These are phyloP conservation scores for Ganoderma boninense DNA, from an alignment of 1,284 basidiomycete species.

Conservation along the genomic window DNA sequence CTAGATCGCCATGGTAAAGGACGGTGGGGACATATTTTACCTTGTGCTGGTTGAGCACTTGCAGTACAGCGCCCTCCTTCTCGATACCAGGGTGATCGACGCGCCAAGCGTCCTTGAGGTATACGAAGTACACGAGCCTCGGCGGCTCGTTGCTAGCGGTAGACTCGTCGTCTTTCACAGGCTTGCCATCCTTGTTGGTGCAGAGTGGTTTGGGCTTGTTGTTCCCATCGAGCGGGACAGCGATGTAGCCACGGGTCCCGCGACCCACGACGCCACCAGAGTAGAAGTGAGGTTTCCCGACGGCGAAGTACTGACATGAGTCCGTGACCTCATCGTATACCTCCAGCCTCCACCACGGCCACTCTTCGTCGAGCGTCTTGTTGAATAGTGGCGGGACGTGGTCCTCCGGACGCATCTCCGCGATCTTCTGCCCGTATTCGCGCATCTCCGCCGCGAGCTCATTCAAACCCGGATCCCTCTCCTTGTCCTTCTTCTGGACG, in stretches of 20 bases:
- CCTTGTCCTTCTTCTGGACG: too few relatives aligned
- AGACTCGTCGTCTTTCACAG: too few relatives aligned
- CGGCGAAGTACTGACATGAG: neutral
- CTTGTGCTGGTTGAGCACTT: conserved; percentile 20
- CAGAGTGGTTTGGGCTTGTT: neutral
- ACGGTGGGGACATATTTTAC: conserved; percentile 33
- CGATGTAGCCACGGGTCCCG: conserved; percentile 25
- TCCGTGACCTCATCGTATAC: conserved; percentile 5
- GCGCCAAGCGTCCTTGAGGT: conserved; percentile 28
- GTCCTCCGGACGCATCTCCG: neutral
- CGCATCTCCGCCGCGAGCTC: neutral
- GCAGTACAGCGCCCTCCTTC: conserved; percentile 15
- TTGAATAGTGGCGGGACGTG: conserved; percentile 4
- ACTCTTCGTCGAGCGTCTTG: conserved; percentile 6
- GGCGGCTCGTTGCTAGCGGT: too few relatives aligned
- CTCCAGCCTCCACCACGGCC: conserved; percentile 21
- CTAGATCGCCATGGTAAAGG: conserved; percentile 22
- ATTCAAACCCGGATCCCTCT: neutral
- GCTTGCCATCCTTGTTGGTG: neutral
- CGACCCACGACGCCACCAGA: conserved; percentile 16
- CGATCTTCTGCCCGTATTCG: neutral
- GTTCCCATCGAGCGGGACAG: neutral
- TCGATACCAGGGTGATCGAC: conserved; percentile 10
- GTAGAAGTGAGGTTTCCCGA: conserved; percentile 20
- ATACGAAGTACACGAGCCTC: conserved; percentile 11